Evolutionary conservation across 1,139 yeast species (phyloP).

Genomic region (Zygoascus sp.): DNA sequence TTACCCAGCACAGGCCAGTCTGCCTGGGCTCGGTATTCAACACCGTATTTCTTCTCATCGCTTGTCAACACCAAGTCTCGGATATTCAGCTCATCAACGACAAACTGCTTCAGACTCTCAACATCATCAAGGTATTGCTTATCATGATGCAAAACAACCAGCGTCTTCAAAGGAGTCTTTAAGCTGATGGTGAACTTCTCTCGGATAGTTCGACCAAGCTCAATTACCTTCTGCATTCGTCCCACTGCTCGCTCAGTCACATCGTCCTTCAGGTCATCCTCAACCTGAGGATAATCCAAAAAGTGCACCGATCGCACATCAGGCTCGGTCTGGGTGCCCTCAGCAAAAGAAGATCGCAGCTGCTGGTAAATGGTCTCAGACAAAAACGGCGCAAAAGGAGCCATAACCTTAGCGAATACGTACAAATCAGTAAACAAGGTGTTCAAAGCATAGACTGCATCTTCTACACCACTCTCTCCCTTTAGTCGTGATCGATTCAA

Average conservation of each 20-base stretch:
- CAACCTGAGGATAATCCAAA: conserved; percentile 82
- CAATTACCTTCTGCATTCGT: conserved; percentile 97
- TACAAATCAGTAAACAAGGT: conserved; percentile 86
- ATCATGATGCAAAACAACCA: conserved; percentile 83
- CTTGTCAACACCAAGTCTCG: conserved; percentile 83
- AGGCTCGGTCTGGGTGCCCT: conserved; percentile 37
- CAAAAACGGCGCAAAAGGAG: conserved; percentile 97
- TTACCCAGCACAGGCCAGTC: conserved; percentile 99
- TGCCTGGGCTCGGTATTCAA: conserved; percentile 88
- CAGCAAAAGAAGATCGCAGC: conserved; percentile 60
- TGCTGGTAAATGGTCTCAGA: conserved; percentile 85
- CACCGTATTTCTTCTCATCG: conserved; percentile 89
- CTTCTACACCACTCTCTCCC: conserved; percentile 84
- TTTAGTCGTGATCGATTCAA: conserved; percentile 96
- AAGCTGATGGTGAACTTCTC: conserved; percentile 91
- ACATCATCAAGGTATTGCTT: conserved; percentile 70
- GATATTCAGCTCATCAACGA: conserved; percentile 86
- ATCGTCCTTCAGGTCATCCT: conserved; percentile 74
- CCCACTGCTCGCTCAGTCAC: conserved; percentile 65
- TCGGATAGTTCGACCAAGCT: conserved; percentile 91
- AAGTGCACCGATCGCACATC: conserved; percentile 89
- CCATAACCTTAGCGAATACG: conserved; percentile 91
- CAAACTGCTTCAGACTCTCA: conserved; percentile 70
- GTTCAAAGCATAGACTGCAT: conserved; percentile 81
- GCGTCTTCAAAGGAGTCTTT: conserved; percentile 88